Evolutionary conservation across 2,329 filamentous ascomycete genomes (phyloP), one percentile per base, ranked within the genome.

Genomic region (Coleophoma cylindrospora): DNA sequence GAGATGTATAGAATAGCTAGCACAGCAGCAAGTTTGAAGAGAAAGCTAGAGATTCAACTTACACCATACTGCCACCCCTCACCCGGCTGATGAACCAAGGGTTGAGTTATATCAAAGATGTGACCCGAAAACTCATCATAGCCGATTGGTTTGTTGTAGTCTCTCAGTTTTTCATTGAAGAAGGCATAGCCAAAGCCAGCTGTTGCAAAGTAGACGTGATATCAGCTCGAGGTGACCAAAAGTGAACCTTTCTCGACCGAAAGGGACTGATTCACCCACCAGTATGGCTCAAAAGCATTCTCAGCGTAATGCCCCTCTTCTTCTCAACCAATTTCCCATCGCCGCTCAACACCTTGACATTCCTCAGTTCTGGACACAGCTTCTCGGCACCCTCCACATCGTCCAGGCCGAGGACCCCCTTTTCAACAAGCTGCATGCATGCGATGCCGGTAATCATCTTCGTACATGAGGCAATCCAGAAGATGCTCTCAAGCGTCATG

Each of bases 51-150:
- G 9, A 10, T 27, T 27, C 3, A 56, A 66, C 70, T 68, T 64
- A 79, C 74, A 0, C 77, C 77, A 19, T 87, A 86, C 50, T 81
- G 73, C 75, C 79, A 86, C 4, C 68, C 70, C n/a, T 75, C 72
- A 0, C 83, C 83, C 0, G 81, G 83, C 57, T 87, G 81, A 55
- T 83, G 81, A 1, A 86, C 62, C 14, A 88, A 64, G 1, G 60
- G 57, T 34, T 51, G 50, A 11, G 48, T 40, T n/a, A 60, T 47
- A 47, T 57, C 57, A 13, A 57, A 46, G 8, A 54, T 40, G 4
- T 50, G 36, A 8, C 61, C 58, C 10, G 56, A 55, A 19, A 60
- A 58, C 48, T 61, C 61, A 52, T 61, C 52, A 17, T 54, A 50
- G 7, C 56, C 59, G 38, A 40, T 34, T 13, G 55, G 83, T 79